Evolutionary conservation across 2,329 filamentous ascomycete species (phyloP).

Genomic region (Cryphonectria naterciae): DNA sequence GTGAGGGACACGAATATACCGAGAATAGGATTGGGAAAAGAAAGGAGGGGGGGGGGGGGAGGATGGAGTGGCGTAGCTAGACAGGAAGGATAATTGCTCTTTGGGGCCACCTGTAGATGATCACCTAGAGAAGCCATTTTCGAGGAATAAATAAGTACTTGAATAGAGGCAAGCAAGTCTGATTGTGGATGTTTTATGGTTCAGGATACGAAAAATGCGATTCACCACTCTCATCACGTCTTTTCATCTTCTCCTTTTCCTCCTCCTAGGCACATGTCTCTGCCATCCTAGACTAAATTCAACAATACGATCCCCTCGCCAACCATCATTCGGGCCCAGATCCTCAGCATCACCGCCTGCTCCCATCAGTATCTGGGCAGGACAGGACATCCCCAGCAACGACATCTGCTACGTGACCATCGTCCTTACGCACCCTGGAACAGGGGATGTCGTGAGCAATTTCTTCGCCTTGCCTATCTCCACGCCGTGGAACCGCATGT

Average conservation of each 20-base stretch:
- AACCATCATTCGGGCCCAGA: not conserved
- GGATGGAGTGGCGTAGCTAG: not conserved
- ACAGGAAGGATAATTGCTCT: not conserved
- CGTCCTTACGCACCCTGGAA: not conserved
- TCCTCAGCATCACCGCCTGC: slow-evolving; percentile 5
- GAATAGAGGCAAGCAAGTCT: not conserved
- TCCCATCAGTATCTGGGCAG: not conserved
- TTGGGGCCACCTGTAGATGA: not conserved
- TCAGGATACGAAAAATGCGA: not conserved
- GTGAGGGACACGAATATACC: not conserved
- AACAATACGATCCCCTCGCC: not conserved
- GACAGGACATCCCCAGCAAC: not conserved
- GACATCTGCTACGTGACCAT: slow-evolving; percentile 4
- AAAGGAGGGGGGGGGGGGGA: too few species aligned
- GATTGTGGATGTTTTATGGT: not conserved
- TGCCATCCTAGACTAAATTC: not conserved
- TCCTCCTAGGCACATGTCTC: not conserved
- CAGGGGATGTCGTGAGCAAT: not conserved
- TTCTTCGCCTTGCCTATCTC: not conserved
- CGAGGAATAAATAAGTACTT: not conserved
- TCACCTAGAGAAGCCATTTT: not conserved
- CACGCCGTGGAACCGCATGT: not conserved
- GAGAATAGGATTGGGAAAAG: not conserved
- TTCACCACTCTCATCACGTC: not conserved
- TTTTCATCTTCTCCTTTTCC: not conserved